These are phyloP conservation scores for Glutinoglossum americanum DNA, from an alignment of 495 filamentous ascomycete genomes.

Conservation along the genomic window DNA sequence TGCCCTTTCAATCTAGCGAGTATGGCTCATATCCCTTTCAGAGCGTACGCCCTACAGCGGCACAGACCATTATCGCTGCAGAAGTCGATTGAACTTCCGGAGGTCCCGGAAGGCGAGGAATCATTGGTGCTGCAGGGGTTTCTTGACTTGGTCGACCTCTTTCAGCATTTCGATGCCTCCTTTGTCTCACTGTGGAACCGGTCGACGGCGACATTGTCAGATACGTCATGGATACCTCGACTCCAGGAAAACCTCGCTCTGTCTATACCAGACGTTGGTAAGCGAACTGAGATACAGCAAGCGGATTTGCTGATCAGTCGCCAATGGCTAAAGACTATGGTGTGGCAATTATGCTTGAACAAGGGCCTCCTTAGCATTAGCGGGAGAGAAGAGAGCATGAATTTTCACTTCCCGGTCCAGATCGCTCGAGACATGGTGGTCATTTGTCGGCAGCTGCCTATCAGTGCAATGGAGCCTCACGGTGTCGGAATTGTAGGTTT, in stretches of 20 bases:
- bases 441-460: constrained; percentile 39
- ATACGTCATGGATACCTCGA: constrained; percentile 29
- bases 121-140: constrained; percentile 31
- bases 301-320: constrained; percentile 35
- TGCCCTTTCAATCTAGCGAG: neutral
- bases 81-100: constrained; percentile 39
- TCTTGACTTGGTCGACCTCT: constrained; percentile 43
- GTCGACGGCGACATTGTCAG: constrained; percentile 30
- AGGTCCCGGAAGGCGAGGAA: constrained; percentile 19
- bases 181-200: constrained; percentile 58
- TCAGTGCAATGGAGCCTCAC: constrained; percentile 48
- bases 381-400: constrained; percentile 33
- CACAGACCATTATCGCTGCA: constrained; percentile 51
- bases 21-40: neutral
- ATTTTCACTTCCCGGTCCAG: constrained; percentile 47
- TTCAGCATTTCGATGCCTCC: constrained; percentile 47
- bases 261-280: constrained; percentile 37
- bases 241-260: constrained; percentile 45
- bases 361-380: constrained; percentile 31
- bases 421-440: constrained; percentile 44
- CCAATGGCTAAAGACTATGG: constrained; percentile 26
- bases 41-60: constrained; percentile 58
- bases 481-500: constrained; percentile 43
- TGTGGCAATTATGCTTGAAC: constrained; percentile 26
- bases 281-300: constrained; percentile 42